Conservation (phyloP, 192 early-diverging fungal species). For the Entophlyctis luteolus region DNA sequence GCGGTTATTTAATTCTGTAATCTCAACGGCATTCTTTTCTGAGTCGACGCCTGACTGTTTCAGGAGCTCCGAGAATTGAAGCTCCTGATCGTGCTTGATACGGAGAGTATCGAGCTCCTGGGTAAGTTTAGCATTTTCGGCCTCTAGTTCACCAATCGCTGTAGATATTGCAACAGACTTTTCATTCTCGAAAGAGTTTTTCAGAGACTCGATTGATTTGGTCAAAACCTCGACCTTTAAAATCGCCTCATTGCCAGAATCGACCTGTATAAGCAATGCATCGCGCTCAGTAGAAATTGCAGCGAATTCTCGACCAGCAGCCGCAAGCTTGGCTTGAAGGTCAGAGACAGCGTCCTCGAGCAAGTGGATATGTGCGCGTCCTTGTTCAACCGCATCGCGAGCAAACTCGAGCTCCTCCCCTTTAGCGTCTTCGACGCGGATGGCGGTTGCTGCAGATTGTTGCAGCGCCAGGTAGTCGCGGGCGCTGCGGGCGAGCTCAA, state of each 20-base stretch:
- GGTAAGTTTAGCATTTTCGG: background rate
- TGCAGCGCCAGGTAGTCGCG: constrained; percentile 20
- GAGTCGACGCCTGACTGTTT: constrained; percentile 1
- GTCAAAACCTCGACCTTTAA: background rate
- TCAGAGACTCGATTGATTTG: background rate
- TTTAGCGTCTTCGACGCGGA: background rate
- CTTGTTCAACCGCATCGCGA: constrained; percentile 8
- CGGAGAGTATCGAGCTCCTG: constrained; percentile 4
- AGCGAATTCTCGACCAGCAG: background rate
- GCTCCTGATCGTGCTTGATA: background rate
- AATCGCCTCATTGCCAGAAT: background rate
- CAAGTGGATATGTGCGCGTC: background rate
- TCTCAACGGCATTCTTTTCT: background rate
- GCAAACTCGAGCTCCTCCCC: constrained; percentile 14
- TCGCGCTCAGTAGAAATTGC: background rate
- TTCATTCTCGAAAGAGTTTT: constrained; percentile 1
- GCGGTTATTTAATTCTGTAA: background rate
- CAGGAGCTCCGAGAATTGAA: background rate
- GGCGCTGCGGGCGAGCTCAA: constrained; percentile 21
- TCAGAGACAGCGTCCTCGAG: background rate
- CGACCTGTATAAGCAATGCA: background rate
- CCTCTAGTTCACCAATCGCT: background rate
- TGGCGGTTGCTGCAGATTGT: background rate
- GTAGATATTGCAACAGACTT: background rate
- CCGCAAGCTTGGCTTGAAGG: background rate